Evolutionary conservation across 345 rosid genomes (phyloP).

Genomic region (Moricandia moricandioides): DNA sequence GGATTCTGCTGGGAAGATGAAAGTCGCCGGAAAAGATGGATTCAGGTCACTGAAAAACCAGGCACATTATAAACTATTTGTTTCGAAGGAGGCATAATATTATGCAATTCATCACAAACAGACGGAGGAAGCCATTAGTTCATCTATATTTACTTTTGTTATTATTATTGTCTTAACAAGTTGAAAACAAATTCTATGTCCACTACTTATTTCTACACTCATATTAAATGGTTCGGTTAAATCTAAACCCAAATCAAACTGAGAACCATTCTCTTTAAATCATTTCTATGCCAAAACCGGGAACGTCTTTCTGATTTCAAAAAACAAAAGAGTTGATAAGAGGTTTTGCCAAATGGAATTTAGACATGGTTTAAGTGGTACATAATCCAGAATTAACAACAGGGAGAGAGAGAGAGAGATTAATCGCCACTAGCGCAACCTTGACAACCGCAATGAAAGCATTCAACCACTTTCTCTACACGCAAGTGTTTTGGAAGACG

Average conservation of each 20-base stretch:
- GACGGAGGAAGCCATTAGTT: conserved; percentile 20
- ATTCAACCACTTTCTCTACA: conserved; percentile 79
- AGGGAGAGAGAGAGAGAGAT: neutral
- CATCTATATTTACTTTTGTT: neutral
- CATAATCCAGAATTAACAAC: too few relatives aligned
- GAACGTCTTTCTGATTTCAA: neutral
- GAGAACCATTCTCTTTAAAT: neutral
- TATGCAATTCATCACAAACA: conserved; percentile 10
- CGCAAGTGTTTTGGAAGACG: conserved; percentile 71
- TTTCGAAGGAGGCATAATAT: neutral
- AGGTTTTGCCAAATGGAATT: neutral
- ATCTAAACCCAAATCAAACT: too few relatives aligned
- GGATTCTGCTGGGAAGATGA: conserved; percentile 13
- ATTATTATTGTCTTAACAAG: neutral
- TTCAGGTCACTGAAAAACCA: conserved; percentile 5
- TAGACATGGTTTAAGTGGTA: neutral
- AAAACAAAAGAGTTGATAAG: conserved; percentile 8
- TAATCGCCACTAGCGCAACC: conserved; percentile 84
- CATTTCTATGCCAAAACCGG: neutral
- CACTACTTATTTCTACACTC: too few relatives aligned
- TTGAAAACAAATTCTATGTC: too few relatives aligned
- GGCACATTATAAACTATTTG: neutral
- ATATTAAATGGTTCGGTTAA: too few relatives aligned
- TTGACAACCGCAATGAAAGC: conserved; percentile 76
- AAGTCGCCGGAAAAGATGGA: conserved; percentile 13